Base-by-base conservation (phyloP, 2,329 filamentous ascomycete species). In the Elsinoe arachidis region DNA sequence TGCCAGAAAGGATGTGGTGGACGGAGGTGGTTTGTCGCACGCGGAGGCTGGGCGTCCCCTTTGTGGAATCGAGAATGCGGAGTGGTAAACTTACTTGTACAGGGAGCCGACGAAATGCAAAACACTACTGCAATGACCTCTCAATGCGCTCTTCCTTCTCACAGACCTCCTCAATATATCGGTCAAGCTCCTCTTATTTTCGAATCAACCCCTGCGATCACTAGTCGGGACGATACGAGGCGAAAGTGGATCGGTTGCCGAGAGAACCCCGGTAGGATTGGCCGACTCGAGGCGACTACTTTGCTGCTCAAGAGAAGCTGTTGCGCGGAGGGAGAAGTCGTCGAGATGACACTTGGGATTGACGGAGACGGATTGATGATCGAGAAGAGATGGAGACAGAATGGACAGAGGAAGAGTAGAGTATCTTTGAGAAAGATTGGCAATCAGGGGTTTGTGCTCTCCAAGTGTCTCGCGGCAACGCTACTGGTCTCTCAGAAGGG, bases 381-480 rank as follows among this genome's bases (percentile, higher is more conserved):
- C n/a, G 38, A 47, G 54, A 56, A 56, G 54, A 56, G 41, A 53
- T 53, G 49, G 30, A 46, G 43, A 56, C 23, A 49, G 41, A 49
- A 49, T 34, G 38, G 33, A 56, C n/a, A 15, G 21, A 14, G 19
- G 53, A 46, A 47, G 54, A 35, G 54, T 46, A 56, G 54, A 49
- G 54, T 49, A 49, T 38, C 41, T 56, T 46, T 56, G 54, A 46
- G 39, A 49, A 56, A 41, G 54, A 41, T 56, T 56, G 54, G 54
- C 54, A 56, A 56, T 56, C 54, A 56, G 54, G 54, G 54, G 54
- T 56, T 56, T 56, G 54, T 56, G 54, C 54, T 47, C 19, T 43
- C 35, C 39, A 46, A 56, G 54, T 56, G 54, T 56, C 54, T 56
- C 54, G 54, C 54, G 54, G 54, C 54, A 56, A 56, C 54, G 54